Evolutionary conservation across 257 asterid species (phyloP), one percentile per base, ranked within the genome.

Genomic region (Handroanthus guayacan): DNA sequence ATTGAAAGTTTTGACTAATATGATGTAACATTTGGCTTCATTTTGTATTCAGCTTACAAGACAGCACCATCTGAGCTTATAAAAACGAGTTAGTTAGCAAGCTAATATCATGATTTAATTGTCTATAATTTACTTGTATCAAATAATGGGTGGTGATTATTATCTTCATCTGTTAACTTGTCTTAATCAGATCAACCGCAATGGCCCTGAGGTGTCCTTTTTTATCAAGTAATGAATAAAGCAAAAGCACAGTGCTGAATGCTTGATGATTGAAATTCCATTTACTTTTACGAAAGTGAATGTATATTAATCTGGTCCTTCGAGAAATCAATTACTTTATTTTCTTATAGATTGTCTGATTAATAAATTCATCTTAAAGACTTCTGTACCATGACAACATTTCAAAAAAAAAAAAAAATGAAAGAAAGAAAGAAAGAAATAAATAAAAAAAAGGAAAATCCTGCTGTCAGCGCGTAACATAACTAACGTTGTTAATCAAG

Each of bases 361-460:
- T 18, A 5, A 44, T 10, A 72, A 7, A 72, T 18, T 66, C 18
- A 65, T 57, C 60, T 65, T 54, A 12, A 18, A 63, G 37, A 62
- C 80, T 67, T 78, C 47, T 36, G 18, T 66, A 25, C 1, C 72
- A 81, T 65, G 78, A 65, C 58, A n/a, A n/a, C n/a, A n/a, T n/a
- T n/a, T n/a, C n/a, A n/a, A n/a, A n/a, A n/a, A n/a, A n/a, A n/a
- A n/a, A n/a, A n/a, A n/a, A n/a, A n/a, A n/a, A n/a, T n/a, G n/a
- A n/a, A n/a, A n/a, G n/a, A n/a, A n/a, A n/a, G n/a, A n/a, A n/a
- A n/a, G n/a, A n/a, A n/a, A n/a, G n/a, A n/a, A n/a, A n/a, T n/a
- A n/a, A n/a, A n/a, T n/a, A n/a, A n/a, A n/a, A n/a, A n/a, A n/a
- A n/a, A n/a, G 5, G 8, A 41, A 60, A 17, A 10, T 43, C 16